A percentile compares a stretch with the other conserved stretches of the same genome.
These are phyloP conservation scores for Verticillium isaacii DNA, from an alignment of 2,329 filamentous ascomycete species.

Conservation along the genomic window DNA sequence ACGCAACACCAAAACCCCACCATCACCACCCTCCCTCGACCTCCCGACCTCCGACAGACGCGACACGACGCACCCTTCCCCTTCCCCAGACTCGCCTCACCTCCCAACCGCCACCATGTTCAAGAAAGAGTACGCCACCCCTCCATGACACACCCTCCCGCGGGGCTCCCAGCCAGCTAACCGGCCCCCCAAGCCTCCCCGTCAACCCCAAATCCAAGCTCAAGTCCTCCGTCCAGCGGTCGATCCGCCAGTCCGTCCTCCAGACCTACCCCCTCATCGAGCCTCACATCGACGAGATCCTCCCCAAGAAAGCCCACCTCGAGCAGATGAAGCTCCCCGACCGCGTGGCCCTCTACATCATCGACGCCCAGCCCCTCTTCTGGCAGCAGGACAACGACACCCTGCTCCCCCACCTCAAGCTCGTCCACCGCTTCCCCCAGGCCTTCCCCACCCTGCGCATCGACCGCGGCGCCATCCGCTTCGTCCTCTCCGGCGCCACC, in stretches of 20 bases:
- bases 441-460: slow-evolving; percentile 83
- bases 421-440: slow-evolving; percentile 85
- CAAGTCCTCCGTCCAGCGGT: slow-evolving; percentile 91
- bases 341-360: slow-evolving; percentile 81
- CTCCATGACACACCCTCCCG: background rate
- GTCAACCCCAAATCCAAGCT: slow-evolving; percentile 87
- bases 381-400: slow-evolving; percentile 76
- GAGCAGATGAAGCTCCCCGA: slow-evolving; percentile 92
- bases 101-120: slow-evolving; percentile 61
- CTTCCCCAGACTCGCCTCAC: background rate
- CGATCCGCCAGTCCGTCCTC: slow-evolving; percentile 75
- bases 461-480: slow-evolving; percentile 92
- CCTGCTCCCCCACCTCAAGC: slow-evolving; percentile 79
- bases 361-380: slow-evolving; percentile 77
- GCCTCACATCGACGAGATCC: slow-evolving; percentile 85
- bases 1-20: background rate
- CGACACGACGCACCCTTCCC: background rate
- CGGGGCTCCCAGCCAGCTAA: slow-evolving; percentile 8
- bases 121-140: slow-evolving; percentile 74
- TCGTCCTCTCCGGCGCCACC: slow-evolving; percentile 87
- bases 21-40: background rate
- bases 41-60: background rate
- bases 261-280: slow-evolving; percentile 81
- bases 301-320: slow-evolving; percentile 91
- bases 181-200: slow-evolving; percentile 52